These are phyloP conservation scores for Sclerotinia trifoliorum DNA, from an alignment of 2,329 filamentous ascomycete genomes.

Conservation along the genomic window DNA sequence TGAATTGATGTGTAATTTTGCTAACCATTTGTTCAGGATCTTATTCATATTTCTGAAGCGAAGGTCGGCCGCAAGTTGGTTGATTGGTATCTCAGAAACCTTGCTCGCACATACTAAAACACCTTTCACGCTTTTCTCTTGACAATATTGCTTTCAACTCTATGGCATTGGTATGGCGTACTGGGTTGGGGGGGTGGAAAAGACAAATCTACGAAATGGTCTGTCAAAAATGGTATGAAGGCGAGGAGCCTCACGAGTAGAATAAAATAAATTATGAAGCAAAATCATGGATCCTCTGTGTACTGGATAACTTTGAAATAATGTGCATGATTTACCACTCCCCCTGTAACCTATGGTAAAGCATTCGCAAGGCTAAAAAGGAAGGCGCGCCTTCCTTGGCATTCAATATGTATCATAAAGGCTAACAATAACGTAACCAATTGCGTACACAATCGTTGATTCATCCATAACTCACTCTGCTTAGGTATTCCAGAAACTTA, in stretches of 20 bases:
- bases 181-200: conserved; percentile 19
- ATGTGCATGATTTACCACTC: background rate
- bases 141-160: conserved; percentile 33
- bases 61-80: conserved; percentile 97
- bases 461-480: background rate
- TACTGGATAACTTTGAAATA: background rate
- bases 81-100: conserved; percentile 98
- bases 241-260: conserved; percentile 22
- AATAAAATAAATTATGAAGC: conserved; percentile 19
- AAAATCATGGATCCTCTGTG: conserved; percentile 1
- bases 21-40: conserved; percentile 57
- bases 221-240: conserved; percentile 19
- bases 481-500: background rate
- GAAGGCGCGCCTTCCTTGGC: conserved; percentile 14
- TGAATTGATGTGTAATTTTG: background rate
- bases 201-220: conserved; percentile 15
- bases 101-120: conserved; percentile 84
- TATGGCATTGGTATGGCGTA: conserved; percentile 35
- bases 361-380: conserved; percentile 13
- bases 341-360: background rate
- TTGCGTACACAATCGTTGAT: background rate
- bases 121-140: conserved; percentile 29
- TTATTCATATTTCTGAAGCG: conserved; percentile 98
- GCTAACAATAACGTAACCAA: conserved; percentile 5
- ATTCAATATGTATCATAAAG: conserved; percentile 1